phyloP scores from a whole-genome alignment of 495 filamentous ascomycete species.

The Penicillium samsonianum region DNA sequence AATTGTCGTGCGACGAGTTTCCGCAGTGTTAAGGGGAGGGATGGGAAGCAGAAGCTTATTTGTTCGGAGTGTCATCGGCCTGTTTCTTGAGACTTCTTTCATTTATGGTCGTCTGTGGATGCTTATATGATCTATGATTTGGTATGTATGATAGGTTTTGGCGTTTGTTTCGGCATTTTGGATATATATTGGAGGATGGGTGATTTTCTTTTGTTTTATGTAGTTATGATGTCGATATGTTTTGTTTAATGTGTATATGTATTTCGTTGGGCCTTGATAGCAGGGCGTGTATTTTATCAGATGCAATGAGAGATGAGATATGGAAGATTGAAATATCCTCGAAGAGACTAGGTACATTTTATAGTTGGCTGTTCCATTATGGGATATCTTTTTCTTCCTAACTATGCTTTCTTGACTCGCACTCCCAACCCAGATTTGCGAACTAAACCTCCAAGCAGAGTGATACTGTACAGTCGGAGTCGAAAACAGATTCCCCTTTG shows the following conservation, averaged over 20 bases:
- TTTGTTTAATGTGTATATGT: conserved; percentile 7
- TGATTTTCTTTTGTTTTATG: neutral
- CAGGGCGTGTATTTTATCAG: conserved; percentile 2
- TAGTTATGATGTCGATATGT: neutral
- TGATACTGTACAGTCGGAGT: neutral
- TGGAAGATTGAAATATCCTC: neutral
- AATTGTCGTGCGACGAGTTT: conserved; percentile 55
- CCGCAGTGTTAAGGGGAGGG: conserved; percentile 47
- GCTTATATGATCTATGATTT: neutral
- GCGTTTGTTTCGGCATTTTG: neutral
- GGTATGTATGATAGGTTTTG: conserved; percentile 1
- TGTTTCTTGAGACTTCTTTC: conserved; percentile 14
- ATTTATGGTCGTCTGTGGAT: neutral
- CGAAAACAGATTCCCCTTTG: neutral
- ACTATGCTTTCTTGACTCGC: neutral
- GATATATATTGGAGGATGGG: conserved; percentile 1
- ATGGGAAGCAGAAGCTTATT: conserved; percentile 51
- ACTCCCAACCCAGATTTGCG: no score
- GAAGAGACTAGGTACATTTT: neutral
- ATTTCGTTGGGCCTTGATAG: neutral
- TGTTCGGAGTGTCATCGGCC: conserved; percentile 52
- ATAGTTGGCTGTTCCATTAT: neutral
- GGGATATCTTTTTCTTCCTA: no score
- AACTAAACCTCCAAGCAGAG: no score
- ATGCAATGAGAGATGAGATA: conserved; percentile 1